Evolutionary conservation across 2,329 filamentous ascomycete species (phyloP).

Genomic region (Colletotrichum sp.): DNA sequence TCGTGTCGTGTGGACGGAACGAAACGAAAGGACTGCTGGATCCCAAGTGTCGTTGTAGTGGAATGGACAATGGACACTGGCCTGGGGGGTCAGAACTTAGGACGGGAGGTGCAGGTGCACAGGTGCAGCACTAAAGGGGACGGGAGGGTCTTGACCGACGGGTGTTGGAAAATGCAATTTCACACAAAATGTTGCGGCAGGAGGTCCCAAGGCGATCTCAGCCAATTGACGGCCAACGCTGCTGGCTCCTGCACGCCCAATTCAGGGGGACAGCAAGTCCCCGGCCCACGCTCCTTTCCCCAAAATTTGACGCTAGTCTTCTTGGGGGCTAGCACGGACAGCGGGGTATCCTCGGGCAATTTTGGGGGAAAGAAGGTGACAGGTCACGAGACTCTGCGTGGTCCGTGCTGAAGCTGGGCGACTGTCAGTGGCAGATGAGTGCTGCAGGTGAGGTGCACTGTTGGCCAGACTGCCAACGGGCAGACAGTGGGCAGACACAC

Average conservation of each 20-base stretch:
- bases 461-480: neutral
- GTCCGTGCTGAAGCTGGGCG: conserved; percentile 5
- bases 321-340: neutral
- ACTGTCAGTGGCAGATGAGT: neutral
- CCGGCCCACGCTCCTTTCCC: conserved; percentile 21
- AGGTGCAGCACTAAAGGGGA: conserved; percentile 20
- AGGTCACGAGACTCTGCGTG: conserved; percentile 20
- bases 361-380: conserved; percentile 1
- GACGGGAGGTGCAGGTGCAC: conserved; percentile 19
- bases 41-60: conserved; percentile 21
- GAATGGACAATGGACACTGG: neutral
- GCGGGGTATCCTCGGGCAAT: conserved; percentile 18
- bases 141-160: conserved; percentile 24
- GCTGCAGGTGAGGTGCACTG: neutral
- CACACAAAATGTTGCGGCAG: conserved; percentile 41
- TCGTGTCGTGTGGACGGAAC: conserved; percentile 11
- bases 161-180: conserved; percentile 39
- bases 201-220: conserved; percentile 17
- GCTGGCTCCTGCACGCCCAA: conserved; percentile 19
- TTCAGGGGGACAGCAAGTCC: conserved; percentile 24
- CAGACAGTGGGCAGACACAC: neutral
- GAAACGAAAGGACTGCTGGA: conserved; percentile 19
- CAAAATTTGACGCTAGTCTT: conserved; percentile 6
- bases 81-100: neutral
- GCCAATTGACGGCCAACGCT: conserved; percentile 23